A percentile compares a stretch with the other conserved stretches of the same genome.
Evolutionary conservation across 2,329 filamentous ascomycete genomes (phyloP).

Genomic region (Colletotrichum lupini): DNA sequence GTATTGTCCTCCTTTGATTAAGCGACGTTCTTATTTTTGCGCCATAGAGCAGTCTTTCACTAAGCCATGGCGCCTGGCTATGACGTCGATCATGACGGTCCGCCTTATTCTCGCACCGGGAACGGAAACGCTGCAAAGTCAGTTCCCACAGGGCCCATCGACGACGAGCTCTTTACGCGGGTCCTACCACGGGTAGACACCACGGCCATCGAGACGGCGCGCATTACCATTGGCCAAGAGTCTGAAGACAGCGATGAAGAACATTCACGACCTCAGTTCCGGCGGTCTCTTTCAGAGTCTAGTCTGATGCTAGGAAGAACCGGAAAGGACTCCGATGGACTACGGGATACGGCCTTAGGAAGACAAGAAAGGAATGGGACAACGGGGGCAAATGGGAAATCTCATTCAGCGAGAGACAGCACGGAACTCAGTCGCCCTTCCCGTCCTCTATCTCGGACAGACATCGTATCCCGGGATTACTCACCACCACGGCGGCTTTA

Average conservation of each 20-base stretch:
- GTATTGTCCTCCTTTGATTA: background rate
- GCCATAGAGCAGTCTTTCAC: background rate
- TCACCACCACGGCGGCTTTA: background rate
- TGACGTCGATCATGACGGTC: constrained; percentile 22
- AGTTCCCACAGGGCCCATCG: constrained; percentile 18
- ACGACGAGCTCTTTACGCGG: constrained; percentile 23
- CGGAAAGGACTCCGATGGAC: background rate
- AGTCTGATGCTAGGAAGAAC: background rate
- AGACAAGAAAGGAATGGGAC: background rate
- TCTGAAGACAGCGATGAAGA: constrained; percentile 11
- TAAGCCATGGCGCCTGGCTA: constrained; percentile 22
- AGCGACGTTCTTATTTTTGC: background rate
- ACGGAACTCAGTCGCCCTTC: background rate
- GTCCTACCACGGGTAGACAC: constrained; percentile 23
- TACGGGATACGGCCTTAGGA: background rate
- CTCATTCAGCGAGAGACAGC: background rate
- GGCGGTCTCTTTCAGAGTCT: constrained; percentile 15
- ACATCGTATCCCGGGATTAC: background rate
- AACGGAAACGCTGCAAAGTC: constrained; percentile 14
- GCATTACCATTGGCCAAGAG: background rate
- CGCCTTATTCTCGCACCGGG: background rate
- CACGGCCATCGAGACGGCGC: constrained; percentile 13
- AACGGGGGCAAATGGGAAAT: background rate
- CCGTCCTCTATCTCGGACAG: constrained; percentile 18
- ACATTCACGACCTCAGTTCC: background rate